Percentiles rank a stretch among this genome's conserved stretches.
Conservation (phyloP, 208 protist species). For the Porcisia hertigi region DNA sequence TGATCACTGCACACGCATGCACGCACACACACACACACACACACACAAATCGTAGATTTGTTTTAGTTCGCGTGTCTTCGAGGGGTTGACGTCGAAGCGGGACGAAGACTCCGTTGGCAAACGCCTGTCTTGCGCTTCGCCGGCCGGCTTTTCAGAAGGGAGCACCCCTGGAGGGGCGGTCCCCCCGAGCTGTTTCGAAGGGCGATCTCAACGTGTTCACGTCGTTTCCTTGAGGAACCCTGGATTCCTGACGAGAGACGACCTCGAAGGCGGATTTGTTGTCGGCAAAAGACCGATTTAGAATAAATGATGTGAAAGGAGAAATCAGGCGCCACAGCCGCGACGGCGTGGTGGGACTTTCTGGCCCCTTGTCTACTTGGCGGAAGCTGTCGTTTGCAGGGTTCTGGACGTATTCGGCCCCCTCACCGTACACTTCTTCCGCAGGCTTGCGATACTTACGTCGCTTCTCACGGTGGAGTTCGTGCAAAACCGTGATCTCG, state of each 20-base stretch:
- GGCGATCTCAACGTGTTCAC: not conserved
- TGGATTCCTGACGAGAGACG: not conserved
- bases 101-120: not conserved
- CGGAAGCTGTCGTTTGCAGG: slow-evolving; percentile 15
- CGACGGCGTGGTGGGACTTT: not conserved
- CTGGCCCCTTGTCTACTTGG: not conserved
- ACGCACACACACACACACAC: too few relatives aligned
- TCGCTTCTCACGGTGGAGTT: slow-evolving; percentile 30
- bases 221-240: not conserved
- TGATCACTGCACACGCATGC: too few relatives aligned
- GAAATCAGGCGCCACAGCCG: slow-evolving; percentile 25
- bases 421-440: slow-evolving; percentile 43
- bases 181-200: not conserved
- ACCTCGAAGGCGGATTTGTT: slow-evolving; percentile 21
- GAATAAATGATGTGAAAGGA: slow-evolving; percentile 14
- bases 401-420: slow-evolving; percentile 30
- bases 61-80: slow-evolving; percentile 12
- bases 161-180: not conserved
- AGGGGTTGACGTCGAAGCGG: slow-evolving; percentile 1
- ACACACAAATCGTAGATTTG: not conserved
- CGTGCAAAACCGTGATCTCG: slow-evolving; percentile 28
- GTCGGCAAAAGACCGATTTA: not conserved
- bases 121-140: slow-evolving; percentile 13
- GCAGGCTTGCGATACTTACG: slow-evolving; percentile 32
- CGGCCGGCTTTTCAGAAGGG: slow-evolving; percentile 31